These are phyloP conservation scores for Sungouiella thailandica DNA, from an alignment of 805 yeast genomes.

Conservation along the genomic window DNA sequence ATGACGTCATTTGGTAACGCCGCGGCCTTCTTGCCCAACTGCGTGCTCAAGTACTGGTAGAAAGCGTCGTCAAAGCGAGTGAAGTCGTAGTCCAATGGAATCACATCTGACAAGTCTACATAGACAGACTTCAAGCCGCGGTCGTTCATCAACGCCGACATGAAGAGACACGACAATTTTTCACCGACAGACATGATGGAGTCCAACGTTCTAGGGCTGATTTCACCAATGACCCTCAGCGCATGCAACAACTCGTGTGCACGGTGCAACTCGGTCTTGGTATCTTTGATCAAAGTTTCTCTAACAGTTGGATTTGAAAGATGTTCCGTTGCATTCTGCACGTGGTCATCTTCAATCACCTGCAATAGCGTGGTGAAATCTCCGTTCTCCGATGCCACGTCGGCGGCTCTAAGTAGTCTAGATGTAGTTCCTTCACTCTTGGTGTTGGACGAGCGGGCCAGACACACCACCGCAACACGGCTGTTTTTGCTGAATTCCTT, in stretches of 20 bases:
- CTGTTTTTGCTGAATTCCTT: conserved; percentile 53
- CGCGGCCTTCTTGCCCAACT: conserved; percentile 47
- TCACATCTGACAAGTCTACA: conserved; percentile 70
- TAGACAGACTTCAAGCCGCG: conserved; percentile 73
- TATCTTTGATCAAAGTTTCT: conserved; percentile 50
- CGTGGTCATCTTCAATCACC: conserved; percentile 74
- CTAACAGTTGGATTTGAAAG: conserved; percentile 46
- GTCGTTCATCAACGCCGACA: conserved; percentile 81
- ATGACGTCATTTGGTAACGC: conserved; percentile 43
- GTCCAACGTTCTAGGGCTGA: conserved; percentile 82
- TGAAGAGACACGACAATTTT: conserved; percentile 82
- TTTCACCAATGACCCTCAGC: conserved; percentile 86
- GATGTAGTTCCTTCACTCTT: conserved; percentile 96
- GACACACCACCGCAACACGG: conserved; percentile 90
- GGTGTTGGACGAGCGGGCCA: conserved; percentile 87
- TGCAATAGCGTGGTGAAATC: conserved; percentile 57
- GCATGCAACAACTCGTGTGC: conserved; percentile 76
- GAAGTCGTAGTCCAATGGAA: conserved; percentile 57
- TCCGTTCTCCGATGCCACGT: conserved; percentile 57
- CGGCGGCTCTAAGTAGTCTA: conserved; percentile 79
- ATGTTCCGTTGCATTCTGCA: conserved; percentile 57
- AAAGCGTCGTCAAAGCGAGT: conserved; percentile 59
- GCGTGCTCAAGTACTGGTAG: conserved; percentile 50
- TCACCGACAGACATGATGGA: conserved; percentile 92
- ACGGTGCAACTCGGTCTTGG: conserved; percentile 60